These are phyloP conservation scores for Cenchrus purpureus DNA, from an alignment of 176 grass and related monocot genomes.

Conservation along the genomic window DNA sequence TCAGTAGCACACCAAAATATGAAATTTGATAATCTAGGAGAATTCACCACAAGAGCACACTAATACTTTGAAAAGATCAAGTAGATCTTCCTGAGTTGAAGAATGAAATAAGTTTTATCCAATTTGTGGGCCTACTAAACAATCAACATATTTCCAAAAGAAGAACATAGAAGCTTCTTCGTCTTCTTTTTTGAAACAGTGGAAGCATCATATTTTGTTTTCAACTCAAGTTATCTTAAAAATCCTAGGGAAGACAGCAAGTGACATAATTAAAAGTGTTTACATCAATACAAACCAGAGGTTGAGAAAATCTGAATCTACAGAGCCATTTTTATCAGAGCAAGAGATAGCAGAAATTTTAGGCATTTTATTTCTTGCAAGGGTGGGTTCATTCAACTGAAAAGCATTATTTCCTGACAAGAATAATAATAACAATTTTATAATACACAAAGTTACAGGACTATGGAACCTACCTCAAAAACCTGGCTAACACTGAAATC, in stretches of 20 bases:
- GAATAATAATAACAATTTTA: neutral
- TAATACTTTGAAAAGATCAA: constrained; percentile 15
- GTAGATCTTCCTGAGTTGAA: neutral
- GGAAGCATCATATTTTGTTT: constrained; percentile 18
- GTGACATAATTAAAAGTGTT: neutral
- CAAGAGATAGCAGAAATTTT: neutral
- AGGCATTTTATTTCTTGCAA: neutral
- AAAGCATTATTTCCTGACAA: constrained; percentile 6
- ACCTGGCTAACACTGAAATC: constrained; percentile 94
- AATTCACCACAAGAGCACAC: neutral
- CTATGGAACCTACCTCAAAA: constrained; percentile 69
- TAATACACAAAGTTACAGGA: constrained; percentile 18
- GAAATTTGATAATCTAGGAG: neutral
- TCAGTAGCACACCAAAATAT: constrained; percentile 17
- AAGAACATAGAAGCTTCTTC: constrained; percentile 1
- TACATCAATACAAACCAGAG: no score
- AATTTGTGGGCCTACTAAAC: neutral
- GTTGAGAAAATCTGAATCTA: neutral
- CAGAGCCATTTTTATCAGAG: neutral
- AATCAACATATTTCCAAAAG: constrained; percentile 27
- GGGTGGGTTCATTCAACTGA: neutral
- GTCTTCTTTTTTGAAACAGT: no score
- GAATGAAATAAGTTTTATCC: constrained; percentile 4
- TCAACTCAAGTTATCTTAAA: constrained; percentile 15
- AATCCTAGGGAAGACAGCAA: neutral